A percentile compares a stretch with the other conserved stretches of the same genome.
phyloP scores from a whole-genome alignment of 73 alveolate genomes.

The Tetrahymena elliotti region DNA sequence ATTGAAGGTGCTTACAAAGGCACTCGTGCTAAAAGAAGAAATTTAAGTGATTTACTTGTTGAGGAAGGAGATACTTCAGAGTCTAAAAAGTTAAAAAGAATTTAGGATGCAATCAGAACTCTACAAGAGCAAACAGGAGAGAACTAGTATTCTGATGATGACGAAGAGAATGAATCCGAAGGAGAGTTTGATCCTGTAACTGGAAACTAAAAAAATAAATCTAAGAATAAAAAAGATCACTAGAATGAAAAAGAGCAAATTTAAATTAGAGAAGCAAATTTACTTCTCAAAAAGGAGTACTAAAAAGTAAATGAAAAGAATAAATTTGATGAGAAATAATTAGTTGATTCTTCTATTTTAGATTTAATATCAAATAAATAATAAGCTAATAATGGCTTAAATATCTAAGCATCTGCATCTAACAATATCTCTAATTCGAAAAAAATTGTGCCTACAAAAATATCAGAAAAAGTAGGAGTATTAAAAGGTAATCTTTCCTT shows the following conservation, averaged over 20 bases:
- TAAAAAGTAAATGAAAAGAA: background rate
- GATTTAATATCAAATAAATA: background rate
- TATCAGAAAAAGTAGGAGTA: background rate
- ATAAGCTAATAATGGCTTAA: background rate
- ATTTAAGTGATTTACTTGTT: background rate
- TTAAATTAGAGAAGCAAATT: background rate
- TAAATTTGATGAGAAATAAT: background rate
- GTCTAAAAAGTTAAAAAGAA: background rate
- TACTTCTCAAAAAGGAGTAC: background rate
- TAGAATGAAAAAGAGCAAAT: background rate
- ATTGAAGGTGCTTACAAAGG: background rate
- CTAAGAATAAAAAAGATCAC: background rate
- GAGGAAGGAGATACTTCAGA: background rate
- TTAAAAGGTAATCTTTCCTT: background rate
- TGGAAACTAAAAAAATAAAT: background rate
- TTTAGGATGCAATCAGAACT: background rate
- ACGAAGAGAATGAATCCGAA: background rate
- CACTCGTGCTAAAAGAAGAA: background rate
- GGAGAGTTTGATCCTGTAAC: background rate
- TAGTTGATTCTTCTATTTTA: background rate
- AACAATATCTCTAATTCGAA: background rate
- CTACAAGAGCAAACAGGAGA: background rate
- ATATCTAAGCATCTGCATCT: background rate
- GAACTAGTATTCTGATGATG: background rate
- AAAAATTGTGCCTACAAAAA: background rate